These are phyloP conservation scores for Ajuga reptans DNA, from an alignment of 305 asterid genomes.

Conservation along the genomic window DNA sequence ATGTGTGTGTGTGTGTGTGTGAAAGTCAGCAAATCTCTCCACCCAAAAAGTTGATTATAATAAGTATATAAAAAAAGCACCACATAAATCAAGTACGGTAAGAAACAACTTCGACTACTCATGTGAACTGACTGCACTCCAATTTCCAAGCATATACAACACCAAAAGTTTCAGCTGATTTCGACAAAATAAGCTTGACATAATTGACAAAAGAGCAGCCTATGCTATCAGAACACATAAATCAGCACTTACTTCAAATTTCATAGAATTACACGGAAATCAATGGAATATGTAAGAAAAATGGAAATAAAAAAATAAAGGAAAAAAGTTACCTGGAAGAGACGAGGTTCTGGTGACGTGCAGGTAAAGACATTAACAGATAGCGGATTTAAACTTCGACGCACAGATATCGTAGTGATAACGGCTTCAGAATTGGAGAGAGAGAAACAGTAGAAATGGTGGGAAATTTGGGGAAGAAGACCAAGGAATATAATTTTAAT, in stretches of 20 bases:
- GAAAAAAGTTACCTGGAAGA: constrained; percentile 42
- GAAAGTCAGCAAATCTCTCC: neutral
- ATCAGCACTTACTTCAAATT: neutral
- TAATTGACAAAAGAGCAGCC: neutral
- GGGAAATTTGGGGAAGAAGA: constrained; percentile 17
- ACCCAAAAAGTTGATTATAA: neutral
- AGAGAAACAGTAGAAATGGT: constrained; percentile 17
- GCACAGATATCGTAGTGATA: neutral
- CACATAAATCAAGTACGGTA: neutral
- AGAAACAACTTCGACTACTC: neutral
- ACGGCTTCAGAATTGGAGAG: neutral
- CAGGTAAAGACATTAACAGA: constrained; percentile 48
- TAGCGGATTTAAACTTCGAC: neutral
- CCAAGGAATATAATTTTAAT: neutral
- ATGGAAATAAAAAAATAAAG: neutral
- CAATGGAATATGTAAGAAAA: neutral
- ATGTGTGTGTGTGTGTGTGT: too few species aligned
- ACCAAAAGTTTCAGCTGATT: neutral
- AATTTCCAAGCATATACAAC: neutral
- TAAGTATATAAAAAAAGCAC: neutral
- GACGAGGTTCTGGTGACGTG: constrained; percentile 42
- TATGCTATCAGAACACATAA: neutral
- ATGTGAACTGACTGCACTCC: constrained; percentile 3
- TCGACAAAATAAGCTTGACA: constrained; percentile 1
- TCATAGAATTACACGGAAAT: neutral